Evolutionary conservation across 1,284 basidiomycete species (phyloP), one percentile per base, ranked within the genome.

Genomic region (Austropuccinia psidii): DNA sequence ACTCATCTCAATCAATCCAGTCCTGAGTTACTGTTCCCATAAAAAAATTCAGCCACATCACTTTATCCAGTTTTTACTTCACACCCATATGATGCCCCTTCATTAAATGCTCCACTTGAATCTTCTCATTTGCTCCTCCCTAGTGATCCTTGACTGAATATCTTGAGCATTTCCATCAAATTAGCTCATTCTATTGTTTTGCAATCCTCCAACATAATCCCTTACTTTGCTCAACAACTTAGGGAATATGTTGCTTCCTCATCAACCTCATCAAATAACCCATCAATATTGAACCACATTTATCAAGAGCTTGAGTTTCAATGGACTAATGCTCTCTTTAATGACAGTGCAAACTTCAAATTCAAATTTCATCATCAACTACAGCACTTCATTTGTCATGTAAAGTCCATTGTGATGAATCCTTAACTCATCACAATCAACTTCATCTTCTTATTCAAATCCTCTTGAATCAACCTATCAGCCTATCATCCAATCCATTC

Each of bases 241-340:
- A 49, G 68, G 29, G 37, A 39, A 15, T 19, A 54, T 35, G 19
- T 73, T 15, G n/a, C n/a, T n/a, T n/a, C n/a, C n/a, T 41, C 27
- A 29, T 15, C 24, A 35, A 33, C 47, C 7, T 17, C 58, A 41
- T 33, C 37, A 35, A 27, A 37, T 1, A 43, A 19, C 29, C 61
- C 39, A 41, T 45, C 15, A 5, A 45, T 29, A 11, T 29, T 27
- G 7, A 24, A 47, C 1, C n/a, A 17, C 11, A 45, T 11, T 45
- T 45, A 31, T 39, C 45, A 50, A 52, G 45, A 65, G 33, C 35
- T 72, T 27, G 69, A 72, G 41, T 41, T 39, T 5, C 50, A 72
- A 8, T 72, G 69, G 69, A 72, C 69, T 27, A 41, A 41, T 31
- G 58, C 69, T 39, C 24, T 72, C n/a, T 33, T 72, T 9, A 61